These are phyloP conservation scores for Evansstolkia leycettana DNA, from an alignment of 495 filamentous ascomycete species.

Conservation along the genomic window DNA sequence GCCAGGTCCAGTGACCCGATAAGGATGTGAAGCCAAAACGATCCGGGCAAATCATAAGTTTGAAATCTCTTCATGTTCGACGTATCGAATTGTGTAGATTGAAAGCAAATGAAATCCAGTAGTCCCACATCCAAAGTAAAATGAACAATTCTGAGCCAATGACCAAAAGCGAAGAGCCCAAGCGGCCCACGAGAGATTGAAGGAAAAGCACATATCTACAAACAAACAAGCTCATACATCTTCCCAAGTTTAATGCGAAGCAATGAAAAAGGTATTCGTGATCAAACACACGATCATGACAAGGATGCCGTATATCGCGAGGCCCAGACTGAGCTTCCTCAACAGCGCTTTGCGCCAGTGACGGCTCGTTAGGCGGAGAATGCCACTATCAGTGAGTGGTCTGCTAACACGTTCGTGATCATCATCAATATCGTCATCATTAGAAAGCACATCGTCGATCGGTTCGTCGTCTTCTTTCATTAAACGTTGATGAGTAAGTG, in stretches of 20 bases:
- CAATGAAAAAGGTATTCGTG: slow-evolving; percentile 68
- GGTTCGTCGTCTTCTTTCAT: slow-evolving; percentile 81
- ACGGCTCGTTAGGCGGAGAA: slow-evolving; percentile 38
- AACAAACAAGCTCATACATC: too few relatives aligned
- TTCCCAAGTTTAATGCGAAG: slow-evolving; percentile 29
- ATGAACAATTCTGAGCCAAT: too few relatives aligned
- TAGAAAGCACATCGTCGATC: slow-evolving; percentile 24
- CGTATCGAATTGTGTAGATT: too few relatives aligned
- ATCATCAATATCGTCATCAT: slow-evolving; percentile 32
- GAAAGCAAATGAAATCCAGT: too few relatives aligned
- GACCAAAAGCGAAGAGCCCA: too few relatives aligned
- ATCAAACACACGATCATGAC: slow-evolving; percentile 85
- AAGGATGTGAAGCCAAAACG: too few relatives aligned
- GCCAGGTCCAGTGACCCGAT: too few relatives aligned
- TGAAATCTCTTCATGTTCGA: too few relatives aligned
- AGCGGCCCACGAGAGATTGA: too few relatives aligned
- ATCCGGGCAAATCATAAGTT: too few relatives aligned
- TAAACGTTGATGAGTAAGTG: slow-evolving; percentile 67
- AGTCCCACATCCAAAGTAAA: too few relatives aligned
- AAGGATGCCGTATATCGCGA: slow-evolving; percentile 70
- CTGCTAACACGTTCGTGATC: slow-evolving; percentile 23
- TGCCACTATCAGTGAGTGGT: slow-evolving; percentile 29
- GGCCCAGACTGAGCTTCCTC: slow-evolving; percentile 56
- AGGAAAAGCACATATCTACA: too few relatives aligned
- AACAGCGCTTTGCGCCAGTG: slow-evolving; percentile 48